These are phyloP conservation scores for Fomitopsis pinicola DNA, from an alignment of 1,284 basidiomycete genomes.

Conservation along the genomic window DNA sequence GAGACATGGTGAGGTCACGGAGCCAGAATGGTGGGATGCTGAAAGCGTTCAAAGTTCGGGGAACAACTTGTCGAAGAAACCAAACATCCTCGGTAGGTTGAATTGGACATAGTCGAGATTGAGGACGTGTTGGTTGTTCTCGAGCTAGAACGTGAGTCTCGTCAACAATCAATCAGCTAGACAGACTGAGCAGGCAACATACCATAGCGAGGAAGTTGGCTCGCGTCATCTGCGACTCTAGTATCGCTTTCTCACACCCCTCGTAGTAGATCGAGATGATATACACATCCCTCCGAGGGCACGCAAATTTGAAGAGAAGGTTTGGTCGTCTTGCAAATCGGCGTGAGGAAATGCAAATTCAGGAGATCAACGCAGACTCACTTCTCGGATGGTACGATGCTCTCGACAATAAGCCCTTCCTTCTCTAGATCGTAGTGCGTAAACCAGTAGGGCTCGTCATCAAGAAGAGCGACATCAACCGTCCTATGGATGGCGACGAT, in stretches of 20 bases:
- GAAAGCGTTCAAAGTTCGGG: neutral
- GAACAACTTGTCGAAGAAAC: neutral
- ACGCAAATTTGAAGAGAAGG: neutral
- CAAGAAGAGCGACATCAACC: neutral
- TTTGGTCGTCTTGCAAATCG: neutral
- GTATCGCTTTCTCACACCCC: neutral
- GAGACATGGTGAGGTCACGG: too few relatives aligned
- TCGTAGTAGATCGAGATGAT: neutral
- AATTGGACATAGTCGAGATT: neutral
- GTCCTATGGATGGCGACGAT: neutral
- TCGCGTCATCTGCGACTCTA: neutral
- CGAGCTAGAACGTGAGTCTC: neutral
- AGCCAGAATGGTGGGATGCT: neutral
- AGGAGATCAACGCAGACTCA: neutral
- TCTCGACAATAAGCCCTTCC: neutral
- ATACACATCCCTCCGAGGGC: neutral
- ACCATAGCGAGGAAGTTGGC: neutral
- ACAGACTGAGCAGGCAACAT: neutral
- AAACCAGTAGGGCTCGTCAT: neutral
- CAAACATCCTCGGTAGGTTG: neutral
- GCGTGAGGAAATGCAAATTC: neutral
- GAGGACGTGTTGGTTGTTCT: neutral
- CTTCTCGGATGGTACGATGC: neutral
- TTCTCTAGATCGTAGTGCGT: neutral
- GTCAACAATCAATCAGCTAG: neutral